Conservation (phyloP, 306 rosid species). For the Sindora glabra region DNA sequence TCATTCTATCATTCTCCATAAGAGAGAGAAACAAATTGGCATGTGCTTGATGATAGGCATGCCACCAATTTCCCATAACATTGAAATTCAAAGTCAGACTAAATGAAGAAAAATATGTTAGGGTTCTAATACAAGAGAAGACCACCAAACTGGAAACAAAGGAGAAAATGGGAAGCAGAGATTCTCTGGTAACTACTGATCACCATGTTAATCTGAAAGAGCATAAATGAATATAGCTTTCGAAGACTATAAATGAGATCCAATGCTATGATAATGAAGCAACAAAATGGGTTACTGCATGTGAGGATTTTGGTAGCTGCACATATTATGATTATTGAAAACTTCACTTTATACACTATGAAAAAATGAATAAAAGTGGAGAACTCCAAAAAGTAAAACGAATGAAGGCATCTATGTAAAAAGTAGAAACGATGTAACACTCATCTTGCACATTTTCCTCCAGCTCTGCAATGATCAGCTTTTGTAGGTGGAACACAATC, state of each 20-base stretch:
- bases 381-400: slow-evolving; percentile 23
- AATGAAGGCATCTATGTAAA: slow-evolving; percentile 21
- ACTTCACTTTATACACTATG: slow-evolving; percentile 41
- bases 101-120: too few species aligned
- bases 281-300: slow-evolving; percentile 28
- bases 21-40: too few species aligned
- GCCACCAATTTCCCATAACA: too few species aligned
- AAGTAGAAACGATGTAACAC: slow-evolving; percentile 22
- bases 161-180: background rate
- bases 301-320: slow-evolving; percentile 26
- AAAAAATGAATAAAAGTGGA: slow-evolving; percentile 38
- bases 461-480: slow-evolving; percentile 25
- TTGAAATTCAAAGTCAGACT: too few species aligned
- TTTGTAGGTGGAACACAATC: slow-evolving; percentile 24
- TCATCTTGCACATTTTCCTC: slow-evolving; percentile 36
- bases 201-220: slow-evolving; percentile 14
- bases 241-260: slow-evolving; percentile 2
- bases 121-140: too few species aligned
- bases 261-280: slow-evolving; percentile 17
- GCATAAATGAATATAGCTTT: background rate
- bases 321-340: slow-evolving; percentile 34
- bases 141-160: too few species aligned
- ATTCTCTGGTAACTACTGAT: background rate
- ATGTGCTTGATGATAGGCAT: too few species aligned
- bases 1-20: too few species aligned